phyloP scores from a whole-genome alignment of 2,329 filamentous ascomycete species.

The Neoascochyta sp. region DNA sequence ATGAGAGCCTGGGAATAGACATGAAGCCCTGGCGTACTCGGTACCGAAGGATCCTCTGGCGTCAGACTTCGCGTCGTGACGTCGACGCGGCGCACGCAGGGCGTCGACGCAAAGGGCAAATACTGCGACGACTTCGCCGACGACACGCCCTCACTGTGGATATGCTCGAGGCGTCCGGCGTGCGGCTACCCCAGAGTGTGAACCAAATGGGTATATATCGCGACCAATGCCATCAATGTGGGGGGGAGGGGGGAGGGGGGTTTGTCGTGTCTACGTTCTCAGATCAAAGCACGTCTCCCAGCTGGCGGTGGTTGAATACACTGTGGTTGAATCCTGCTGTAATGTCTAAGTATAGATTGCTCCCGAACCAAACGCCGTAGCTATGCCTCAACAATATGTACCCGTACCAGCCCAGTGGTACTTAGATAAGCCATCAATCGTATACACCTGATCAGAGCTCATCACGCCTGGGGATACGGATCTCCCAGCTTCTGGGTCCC shows the following conservation, averaged over 20 bases:
- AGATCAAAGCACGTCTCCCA: too few relatives aligned
- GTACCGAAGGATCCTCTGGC: constrained; percentile 1
- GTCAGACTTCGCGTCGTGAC: too few relatives aligned
- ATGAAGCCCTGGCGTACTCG: constrained; percentile 3
- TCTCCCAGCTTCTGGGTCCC: constrained; percentile 54
- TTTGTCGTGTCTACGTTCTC: too few relatives aligned
- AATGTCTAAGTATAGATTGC: constrained; percentile 3
- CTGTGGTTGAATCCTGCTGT: constrained; percentile 1
- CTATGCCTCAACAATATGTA: constrained; percentile 11
- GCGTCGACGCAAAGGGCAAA: not conserved
- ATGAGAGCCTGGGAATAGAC: too few relatives aligned
- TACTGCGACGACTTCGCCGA: not conserved
- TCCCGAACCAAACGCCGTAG: constrained; percentile 6
- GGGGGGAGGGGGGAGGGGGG: too few relatives aligned
- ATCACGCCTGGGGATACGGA: constrained; percentile 35
- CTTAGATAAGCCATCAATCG: constrained; percentile 1
- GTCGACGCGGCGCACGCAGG: too few relatives aligned
- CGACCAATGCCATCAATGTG: too few relatives aligned
- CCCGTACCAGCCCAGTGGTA: not conserved
- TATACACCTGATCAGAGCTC: constrained; percentile 19
- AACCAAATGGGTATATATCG: not conserved
- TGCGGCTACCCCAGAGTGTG: not conserved
- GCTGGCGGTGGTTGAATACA: too few relatives aligned
- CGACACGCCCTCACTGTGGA: too few relatives aligned
- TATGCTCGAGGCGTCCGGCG: too few relatives aligned